Conservation (phyloP, 257 asterid species). For the Solanum bukasovii region DNA sequence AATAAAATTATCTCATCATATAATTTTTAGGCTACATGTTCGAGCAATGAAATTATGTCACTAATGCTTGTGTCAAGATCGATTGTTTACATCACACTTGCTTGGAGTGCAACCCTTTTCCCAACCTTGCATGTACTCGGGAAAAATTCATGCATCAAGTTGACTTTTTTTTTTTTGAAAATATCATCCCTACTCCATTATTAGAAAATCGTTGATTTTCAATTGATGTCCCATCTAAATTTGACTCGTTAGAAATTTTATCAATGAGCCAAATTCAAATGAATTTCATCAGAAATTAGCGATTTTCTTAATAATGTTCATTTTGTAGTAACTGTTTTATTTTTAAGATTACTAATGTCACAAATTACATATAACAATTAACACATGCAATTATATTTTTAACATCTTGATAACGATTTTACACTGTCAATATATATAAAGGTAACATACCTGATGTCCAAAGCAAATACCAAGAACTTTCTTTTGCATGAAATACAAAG, state of each 20-base stretch:
- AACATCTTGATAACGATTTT: background rate
- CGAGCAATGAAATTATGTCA: background rate
- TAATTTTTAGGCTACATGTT: background rate
- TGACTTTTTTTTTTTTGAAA: background rate
- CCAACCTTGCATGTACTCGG: background rate
- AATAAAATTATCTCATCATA: background rate
- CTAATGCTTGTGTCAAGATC: background rate
- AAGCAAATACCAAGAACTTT: slow-evolving; percentile 73
- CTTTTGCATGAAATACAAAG: slow-evolving; percentile 40
- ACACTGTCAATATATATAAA: background rate
- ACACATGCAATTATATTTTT: background rate
- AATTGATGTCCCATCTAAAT: background rate
- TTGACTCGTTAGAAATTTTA: background rate
- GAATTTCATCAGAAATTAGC: background rate
- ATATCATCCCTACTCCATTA: background rate
- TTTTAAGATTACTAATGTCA: background rate
- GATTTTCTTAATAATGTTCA: background rate
- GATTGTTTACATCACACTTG: fast-evolving
- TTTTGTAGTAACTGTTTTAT: background rate
- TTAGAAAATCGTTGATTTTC: background rate
- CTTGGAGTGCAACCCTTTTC: background rate
- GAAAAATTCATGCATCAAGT: background rate
- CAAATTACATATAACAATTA: too few relatives aligned
- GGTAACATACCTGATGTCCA: slow-evolving; percentile 48
- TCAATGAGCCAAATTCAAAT: background rate